Evolutionary conservation across 352 stramenopile genomes (phyloP).

Genomic region (Globisporangium nagaii): DNA sequence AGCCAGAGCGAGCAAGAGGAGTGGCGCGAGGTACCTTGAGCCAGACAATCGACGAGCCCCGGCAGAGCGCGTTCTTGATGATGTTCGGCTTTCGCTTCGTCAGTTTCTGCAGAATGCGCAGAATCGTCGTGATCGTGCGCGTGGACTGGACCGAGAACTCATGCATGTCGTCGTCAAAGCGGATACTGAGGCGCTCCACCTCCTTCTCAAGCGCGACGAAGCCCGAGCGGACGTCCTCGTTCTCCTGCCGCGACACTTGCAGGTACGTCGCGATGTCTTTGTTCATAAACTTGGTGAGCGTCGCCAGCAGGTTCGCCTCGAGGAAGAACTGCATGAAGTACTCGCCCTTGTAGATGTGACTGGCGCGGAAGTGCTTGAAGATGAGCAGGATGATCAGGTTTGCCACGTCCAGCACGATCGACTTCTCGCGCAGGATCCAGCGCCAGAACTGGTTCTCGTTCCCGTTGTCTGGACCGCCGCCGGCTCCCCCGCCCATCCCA

Average conservation of each 20-base stretch:
- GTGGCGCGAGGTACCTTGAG: conserved; percentile 39
- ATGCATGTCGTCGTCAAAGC: conserved; percentile 60
- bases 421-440: conserved; percentile 79
- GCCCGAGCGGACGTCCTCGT: conserved; percentile 39
- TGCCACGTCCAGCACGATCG: conserved; percentile 69
- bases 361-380: conserved; percentile 75
- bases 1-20: too few relatives aligned
- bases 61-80: conserved; percentile 77
- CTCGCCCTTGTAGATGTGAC: conserved; percentile 69
- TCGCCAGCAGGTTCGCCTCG: conserved; percentile 63
- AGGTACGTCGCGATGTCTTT: conserved; percentile 78
- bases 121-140: conserved; percentile 68
- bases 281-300: conserved; percentile 85
- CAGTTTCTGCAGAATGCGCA: conserved; percentile 77
- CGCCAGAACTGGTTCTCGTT: conserved; percentile 75
- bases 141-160: conserved; percentile 66
- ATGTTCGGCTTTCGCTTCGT: conserved; percentile 83
- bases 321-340: conserved; percentile 81
- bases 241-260: conserved; percentile 57
- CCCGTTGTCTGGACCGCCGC: conserved; percentile 10
- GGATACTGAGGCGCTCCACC: conserved; percentile 49
- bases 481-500: conserved; percentile 5
- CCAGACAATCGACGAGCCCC: conserved; percentile 73
- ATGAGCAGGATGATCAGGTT: conserved; percentile 58
- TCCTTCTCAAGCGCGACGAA: conserved; percentile 62